Evolutionary conservation across 75 land plant species (phyloP).

Genomic region (Ceratopteris richardii): DNA sequence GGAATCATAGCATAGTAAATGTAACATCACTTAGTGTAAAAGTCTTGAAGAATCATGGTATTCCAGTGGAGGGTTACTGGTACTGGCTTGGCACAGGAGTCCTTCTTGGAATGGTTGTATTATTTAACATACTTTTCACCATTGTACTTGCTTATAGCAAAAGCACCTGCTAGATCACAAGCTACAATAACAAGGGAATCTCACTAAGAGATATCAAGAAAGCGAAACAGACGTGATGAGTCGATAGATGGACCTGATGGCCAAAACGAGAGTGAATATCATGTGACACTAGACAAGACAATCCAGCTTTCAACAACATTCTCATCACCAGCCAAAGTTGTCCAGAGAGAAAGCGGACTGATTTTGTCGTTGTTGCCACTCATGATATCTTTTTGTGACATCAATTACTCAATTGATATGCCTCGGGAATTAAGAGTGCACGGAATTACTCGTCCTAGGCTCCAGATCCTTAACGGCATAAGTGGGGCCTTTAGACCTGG

Average conservation of each 20-base stretch:
- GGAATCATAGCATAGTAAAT: constrained; percentile 27
- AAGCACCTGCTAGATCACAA: constrained; percentile 32
- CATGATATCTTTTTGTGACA: constrained; percentile 56
- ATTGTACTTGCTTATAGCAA: constrained; percentile 56
- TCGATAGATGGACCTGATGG: constrained; percentile 36
- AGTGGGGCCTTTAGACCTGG: constrained; percentile 74
- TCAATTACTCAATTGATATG: constrained; percentile 84
- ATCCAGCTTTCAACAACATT: too few relatives aligned
- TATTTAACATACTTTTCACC: constrained; percentile 75
- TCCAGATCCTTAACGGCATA: constrained; percentile 49
- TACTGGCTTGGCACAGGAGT: constrained; percentile 75
- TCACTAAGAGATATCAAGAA: background rate
- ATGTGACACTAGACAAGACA: constrained; percentile 14
- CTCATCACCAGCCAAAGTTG: background rate
- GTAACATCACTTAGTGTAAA: constrained; percentile 34
- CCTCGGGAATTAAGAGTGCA: constrained; percentile 54
- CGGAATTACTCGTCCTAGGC: constrained; percentile 32
- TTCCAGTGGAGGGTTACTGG: constrained; percentile 42
- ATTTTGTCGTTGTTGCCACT: constrained; percentile 75
- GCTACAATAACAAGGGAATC: background rate
- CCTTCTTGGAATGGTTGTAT: constrained; percentile 45
- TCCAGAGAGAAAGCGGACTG: constrained; percentile 50
- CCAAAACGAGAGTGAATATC: constrained; percentile 31
- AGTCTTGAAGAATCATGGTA: constrained; percentile 31
- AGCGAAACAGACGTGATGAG: constrained; percentile 15